These are phyloP conservation scores for Fusarium cicatricum DNA, from an alignment of 2,329 filamentous ascomycete genomes.

Conservation along the genomic window DNA sequence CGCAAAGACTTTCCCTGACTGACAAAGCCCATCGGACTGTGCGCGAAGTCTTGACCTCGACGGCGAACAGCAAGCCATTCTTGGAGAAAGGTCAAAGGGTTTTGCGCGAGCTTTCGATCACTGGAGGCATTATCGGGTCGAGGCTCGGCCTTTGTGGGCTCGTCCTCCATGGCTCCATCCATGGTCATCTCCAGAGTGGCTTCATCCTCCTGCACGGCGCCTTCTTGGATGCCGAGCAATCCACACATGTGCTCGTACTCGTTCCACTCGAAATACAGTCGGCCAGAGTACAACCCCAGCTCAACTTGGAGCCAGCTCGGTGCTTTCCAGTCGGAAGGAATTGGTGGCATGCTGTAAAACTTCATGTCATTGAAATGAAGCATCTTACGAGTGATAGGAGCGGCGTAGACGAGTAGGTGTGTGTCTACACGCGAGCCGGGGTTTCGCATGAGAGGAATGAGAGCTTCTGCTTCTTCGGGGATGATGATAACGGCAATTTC, in stretches of 20 bases:
- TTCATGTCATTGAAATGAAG: slow-evolving; percentile 63
- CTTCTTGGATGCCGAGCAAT: slow-evolving; percentile 44
- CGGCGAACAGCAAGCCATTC: slow-evolving; percentile 65
- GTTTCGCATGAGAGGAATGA: slow-evolving; percentile 56
- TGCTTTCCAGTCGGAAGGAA: slow-evolving; percentile 54
- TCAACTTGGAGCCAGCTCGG: slow-evolving; percentile 65
- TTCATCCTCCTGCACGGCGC: background rate
- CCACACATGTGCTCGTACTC: slow-evolving; percentile 52
- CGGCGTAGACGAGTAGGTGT: slow-evolving; percentile 62
- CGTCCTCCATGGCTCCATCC: slow-evolving; percentile 1
- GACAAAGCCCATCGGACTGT: slow-evolving; percentile 67
- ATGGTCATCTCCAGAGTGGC: background rate
- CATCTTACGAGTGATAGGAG: slow-evolving; percentile 60
- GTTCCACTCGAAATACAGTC: slow-evolving; percentile 64
- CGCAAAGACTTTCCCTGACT: slow-evolving; percentile 60
- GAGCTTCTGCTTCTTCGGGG: slow-evolving; percentile 66
- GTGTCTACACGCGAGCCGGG: slow-evolving; percentile 3
- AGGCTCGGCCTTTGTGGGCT: background rate
- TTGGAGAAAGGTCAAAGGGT: slow-evolving; percentile 57
- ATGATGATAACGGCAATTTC: slow-evolving; percentile 64
- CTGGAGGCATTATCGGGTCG: background rate
- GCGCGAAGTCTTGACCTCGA: slow-evolving; percentile 63
- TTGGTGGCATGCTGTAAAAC: slow-evolving; percentile 61
- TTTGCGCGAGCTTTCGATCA: slow-evolving; percentile 21
- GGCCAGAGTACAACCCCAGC: slow-evolving; percentile 66